Conservation (phyloP, 371 early-diverging fungal species). For the Umbelopsis sp. region DNA sequence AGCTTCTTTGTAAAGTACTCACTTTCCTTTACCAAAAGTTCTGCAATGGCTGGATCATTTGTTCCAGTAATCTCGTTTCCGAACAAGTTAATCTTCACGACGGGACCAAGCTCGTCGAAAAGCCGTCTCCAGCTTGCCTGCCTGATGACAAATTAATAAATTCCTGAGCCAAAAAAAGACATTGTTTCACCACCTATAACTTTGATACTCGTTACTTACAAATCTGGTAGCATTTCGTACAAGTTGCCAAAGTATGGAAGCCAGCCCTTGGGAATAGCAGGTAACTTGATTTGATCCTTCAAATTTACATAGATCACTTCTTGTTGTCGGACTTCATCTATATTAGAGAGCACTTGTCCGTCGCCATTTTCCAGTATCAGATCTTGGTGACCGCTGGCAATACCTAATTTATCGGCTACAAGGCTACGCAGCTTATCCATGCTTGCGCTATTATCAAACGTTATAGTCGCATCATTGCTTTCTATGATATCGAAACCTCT, state of each 20-base stretch:
- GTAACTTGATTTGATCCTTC: slow-evolving; percentile 28
- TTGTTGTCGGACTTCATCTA: slow-evolving; percentile 30
- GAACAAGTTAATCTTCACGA: slow-evolving; percentile 34
- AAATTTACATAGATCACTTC: slow-evolving; percentile 31
- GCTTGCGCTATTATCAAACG: slow-evolving; percentile 30
- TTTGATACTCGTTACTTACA: slow-evolving; percentile 23
- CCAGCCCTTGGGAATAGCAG: slow-evolving; percentile 35
- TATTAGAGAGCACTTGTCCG: slow-evolving; percentile 24
- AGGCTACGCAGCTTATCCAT: slow-evolving; percentile 33
- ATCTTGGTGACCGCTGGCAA: slow-evolving; percentile 19
- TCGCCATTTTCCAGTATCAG: slow-evolving; percentile 25
- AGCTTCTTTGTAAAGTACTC: slow-evolving; percentile 43
- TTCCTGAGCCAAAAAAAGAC: not conserved
- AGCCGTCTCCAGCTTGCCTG: slow-evolving; percentile 32
- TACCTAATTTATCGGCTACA: slow-evolving; percentile 36
- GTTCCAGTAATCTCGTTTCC: slow-evolving; percentile 31
- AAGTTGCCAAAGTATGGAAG: slow-evolving; percentile 42
- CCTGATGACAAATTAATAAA: slow-evolving; percentile 17
- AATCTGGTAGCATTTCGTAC: slow-evolving; percentile 39
- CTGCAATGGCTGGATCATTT: slow-evolving; percentile 42
- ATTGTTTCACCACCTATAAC: too few species aligned
- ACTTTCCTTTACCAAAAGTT: slow-evolving; percentile 35
- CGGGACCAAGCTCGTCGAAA: slow-evolving; percentile 34
- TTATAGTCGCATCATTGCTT: slow-evolving; percentile 34
- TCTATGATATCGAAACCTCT: slow-evolving; percentile 28